These are phyloP conservation scores for Hymenoscyphus scutula DNA, from an alignment of 2,329 filamentous ascomycete species.

Conservation along the genomic window DNA sequence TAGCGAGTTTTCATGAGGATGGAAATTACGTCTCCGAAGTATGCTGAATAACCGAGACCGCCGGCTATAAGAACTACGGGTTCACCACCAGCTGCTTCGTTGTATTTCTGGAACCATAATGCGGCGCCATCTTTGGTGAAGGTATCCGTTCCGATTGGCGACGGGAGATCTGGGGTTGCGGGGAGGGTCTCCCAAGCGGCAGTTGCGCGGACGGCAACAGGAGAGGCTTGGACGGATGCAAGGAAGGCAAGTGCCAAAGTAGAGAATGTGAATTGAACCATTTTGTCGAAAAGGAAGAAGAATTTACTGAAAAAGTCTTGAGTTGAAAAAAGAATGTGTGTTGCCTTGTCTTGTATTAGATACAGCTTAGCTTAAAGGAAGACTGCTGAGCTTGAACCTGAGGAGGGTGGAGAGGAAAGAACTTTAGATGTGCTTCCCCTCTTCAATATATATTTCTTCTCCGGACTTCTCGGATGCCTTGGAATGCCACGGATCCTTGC, in stretches of 20 bases:
- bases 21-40: conserved; percentile 41
- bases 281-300: not conserved
- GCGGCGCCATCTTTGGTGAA: conserved; percentile 39
- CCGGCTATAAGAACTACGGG: conserved; percentile 43
- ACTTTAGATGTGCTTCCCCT: not conserved
- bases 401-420: not conserved
- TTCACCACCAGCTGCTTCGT: conserved; percentile 34
- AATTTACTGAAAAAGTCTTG: not conserved
- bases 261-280: conserved; percentile 3
- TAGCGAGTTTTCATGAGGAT: conserved; percentile 38
- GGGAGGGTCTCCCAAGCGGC: conserved; percentile 36
- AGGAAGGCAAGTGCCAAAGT: conserved; percentile 1
- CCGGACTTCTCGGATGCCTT: not conserved
- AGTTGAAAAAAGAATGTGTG: not conserved
- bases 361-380: not conserved
- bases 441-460: not conserved
- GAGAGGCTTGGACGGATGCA: not conserved
- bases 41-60: conserved; percentile 43
- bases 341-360: not conserved
- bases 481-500: not conserved
- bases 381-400: not conserved
- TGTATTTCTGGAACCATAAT: conserved; percentile 45
- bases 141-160: conserved; percentile 35
- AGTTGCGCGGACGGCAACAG: not conserved
- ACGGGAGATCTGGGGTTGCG: conserved; percentile 39